Evolutionary conservation across 192 early-diverging fungal genomes (phyloP), one percentile per base, ranked within the genome.

Genomic region (Backusella macrospora): DNA sequence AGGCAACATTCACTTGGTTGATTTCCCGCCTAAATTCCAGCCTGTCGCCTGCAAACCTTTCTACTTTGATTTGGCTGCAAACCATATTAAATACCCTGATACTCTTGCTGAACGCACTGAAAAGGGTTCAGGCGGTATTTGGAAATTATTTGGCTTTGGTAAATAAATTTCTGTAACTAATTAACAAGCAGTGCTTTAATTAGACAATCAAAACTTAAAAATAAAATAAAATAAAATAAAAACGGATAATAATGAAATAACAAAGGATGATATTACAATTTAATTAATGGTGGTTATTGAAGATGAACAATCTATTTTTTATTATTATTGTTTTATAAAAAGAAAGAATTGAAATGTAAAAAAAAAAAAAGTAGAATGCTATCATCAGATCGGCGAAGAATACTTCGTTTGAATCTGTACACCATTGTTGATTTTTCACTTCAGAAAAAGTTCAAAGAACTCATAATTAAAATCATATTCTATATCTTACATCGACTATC

Each of bases 61-160:
- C 44, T 92, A 93, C 72, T 93, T 93, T 84, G 93, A 95, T 71
- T 80, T 95, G 46, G 91, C 92, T 4, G 89, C 81, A 74, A 91
- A 89, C 75, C 81, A 86, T 42, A 81, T 95, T 62, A 83, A 91
- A 34, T 93, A 86, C 66, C 86, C 87, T 6, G 64, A 66, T 21
- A 47, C 38, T 65, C 42, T 76, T 10, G 43, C 63, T 26, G 69
- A 72, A 38, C 52, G 73, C 23, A 42, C 70, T 3, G 73, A 65
- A 26, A 79, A 75, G 48, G 43, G 14, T 18, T 52, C 68, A 5
- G 47, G 44, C 10, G 68, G 68, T 38, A 26, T 70, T 14, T 76
- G 75, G 75, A 65, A 47, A 8, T 65, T 71, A 44, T 76, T 76
- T 63, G 75, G 75, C n/a, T 75, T 75, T 75, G 73, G 73, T 37